Evolutionary conservation across 2,329 filamentous ascomycete genomes (phyloP).

Genomic region (Microsporum audouinii): DNA sequence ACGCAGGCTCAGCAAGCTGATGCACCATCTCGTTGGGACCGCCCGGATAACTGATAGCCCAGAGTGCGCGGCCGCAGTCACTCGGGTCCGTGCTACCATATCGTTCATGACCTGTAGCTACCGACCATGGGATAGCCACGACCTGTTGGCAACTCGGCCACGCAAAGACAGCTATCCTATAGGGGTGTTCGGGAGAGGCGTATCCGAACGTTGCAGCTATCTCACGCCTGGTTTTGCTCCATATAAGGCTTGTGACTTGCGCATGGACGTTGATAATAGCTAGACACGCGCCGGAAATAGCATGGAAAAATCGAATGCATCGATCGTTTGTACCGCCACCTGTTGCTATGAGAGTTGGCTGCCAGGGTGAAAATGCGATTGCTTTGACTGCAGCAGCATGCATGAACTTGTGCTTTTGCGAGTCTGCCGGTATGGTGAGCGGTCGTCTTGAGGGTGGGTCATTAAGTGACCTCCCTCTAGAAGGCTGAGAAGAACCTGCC

Average conservation of each 20-base stretch:
- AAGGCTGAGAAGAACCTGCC: not conserved
- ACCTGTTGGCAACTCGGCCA: slow-evolving; percentile 88
- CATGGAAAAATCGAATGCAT: slow-evolving; percentile 92
- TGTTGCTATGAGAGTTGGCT: slow-evolving; percentile 72
- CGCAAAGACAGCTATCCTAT: slow-evolving; percentile 81
- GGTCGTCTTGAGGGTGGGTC: slow-evolving; percentile 18
- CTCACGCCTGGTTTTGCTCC: slow-evolving; percentile 74
- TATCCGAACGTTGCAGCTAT: slow-evolving; percentile 93
- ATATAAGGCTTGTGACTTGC: slow-evolving; percentile 86
- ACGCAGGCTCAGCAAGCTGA: not conserved
- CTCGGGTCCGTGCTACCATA: slow-evolving; percentile 16
- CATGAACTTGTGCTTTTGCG: slow-evolving; percentile 59
- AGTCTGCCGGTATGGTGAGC: slow-evolving; percentile 42
- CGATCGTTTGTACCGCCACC: slow-evolving; percentile 90
- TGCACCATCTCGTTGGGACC: slow-evolving; percentile 35
- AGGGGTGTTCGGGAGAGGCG: slow-evolving; percentile 76
- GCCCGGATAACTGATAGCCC: slow-evolving; percentile 74
- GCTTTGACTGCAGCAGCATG: slow-evolving; percentile 90
- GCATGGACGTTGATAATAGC: slow-evolving; percentile 86
- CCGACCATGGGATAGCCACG: slow-evolving; percentile 72
- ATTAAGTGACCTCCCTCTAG: not conserved
- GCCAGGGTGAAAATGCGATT: slow-evolving; percentile 94
- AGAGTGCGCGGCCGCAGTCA: slow-evolving; percentile 52
- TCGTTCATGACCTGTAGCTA: slow-evolving; percentile 33
- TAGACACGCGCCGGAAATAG: slow-evolving; percentile 66